A percentile compares a stretch with the other conserved stretches of the same genome.
Evolutionary conservation across 306 rosid genomes (phyloP).

Genomic region (Cucumis melo): DNA sequence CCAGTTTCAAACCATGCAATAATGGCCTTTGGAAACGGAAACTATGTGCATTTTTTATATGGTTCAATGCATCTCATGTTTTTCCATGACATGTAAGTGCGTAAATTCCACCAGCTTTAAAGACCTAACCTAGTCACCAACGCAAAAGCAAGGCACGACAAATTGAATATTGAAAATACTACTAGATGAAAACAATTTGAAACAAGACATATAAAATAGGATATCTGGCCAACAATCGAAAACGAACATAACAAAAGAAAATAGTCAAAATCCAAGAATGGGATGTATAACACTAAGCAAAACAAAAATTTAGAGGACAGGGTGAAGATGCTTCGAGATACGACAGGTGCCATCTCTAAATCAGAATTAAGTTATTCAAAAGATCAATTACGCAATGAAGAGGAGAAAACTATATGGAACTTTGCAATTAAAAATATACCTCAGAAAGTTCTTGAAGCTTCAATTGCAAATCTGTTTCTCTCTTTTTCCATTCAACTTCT

Average conservation of each 20-base stretch:
- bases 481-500: constrained; percentile 44
- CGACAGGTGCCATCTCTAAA: background rate
- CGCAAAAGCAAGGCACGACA: background rate
- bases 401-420: background rate
- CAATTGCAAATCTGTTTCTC: constrained; percentile 25
- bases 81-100: background rate
- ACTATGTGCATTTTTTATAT: background rate
- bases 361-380: background rate
- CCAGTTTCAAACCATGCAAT: background rate
- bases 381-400: background rate
- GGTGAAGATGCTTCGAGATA: background rate
- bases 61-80: background rate
- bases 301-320: background rate
- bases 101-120: background rate
- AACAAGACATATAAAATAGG: background rate
- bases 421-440: constrained; percentile 19
- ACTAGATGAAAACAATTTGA: background rate
- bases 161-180: background rate
- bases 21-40: background rate
- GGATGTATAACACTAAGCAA: background rate
- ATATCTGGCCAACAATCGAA: background rate
- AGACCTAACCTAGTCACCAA: background rate
- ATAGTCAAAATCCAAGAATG: background rate
- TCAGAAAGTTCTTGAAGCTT: constrained; percentile 30
- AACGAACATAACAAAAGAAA: background rate